A percentile compares a stretch with the other conserved stretches of the same genome.
Evolutionary conservation across 2,329 filamentous ascomycete species (phyloP).

Genomic region (Mycocentrospora acerina): DNA sequence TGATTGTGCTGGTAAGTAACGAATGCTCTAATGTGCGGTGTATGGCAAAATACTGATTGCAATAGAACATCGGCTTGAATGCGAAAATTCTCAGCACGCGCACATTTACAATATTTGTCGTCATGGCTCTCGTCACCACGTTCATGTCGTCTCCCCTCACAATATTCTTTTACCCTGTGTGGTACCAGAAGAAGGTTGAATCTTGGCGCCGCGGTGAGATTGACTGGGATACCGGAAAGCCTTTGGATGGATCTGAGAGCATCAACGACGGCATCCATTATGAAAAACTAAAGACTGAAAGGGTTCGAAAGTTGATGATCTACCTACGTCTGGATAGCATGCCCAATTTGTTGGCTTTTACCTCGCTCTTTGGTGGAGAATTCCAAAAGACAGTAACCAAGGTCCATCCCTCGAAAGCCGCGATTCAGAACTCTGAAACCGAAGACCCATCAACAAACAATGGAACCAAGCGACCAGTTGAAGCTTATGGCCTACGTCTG

Average conservation of each 20-base stretch:
- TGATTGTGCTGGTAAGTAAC: conserved; percentile 79
- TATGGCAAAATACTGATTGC: too few species aligned
- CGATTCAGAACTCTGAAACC: conserved; percentile 26
- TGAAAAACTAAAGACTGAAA: conserved; percentile 52
- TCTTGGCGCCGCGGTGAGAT: conserved; percentile 83
- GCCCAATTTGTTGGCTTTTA: conserved; percentile 76
- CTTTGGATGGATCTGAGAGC: conserved; percentile 42
- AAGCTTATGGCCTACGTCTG: conserved; percentile 82
- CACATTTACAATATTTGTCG: conserved; percentile 91
- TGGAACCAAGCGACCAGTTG: conserved; percentile 54
- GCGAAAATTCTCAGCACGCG: conserved; percentile 76
- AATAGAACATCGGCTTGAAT: conserved; percentile 77
- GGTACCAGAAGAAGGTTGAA: conserved; percentile 72
- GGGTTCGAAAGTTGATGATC: conserved; percentile 69
- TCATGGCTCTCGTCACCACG: conserved; percentile 88
- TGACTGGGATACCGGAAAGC: conserved; percentile 72
- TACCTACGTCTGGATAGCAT: conserved; percentile 85
- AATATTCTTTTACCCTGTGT: conserved; percentile 71
- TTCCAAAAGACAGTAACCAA: conserved; percentile 44
- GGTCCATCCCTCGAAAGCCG: conserved; percentile 39
- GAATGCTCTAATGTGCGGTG: too few species aligned
- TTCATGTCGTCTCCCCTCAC: conserved; percentile 80
- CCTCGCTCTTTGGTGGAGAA: conserved; percentile 70
- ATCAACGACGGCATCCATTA: conserved; percentile 45
- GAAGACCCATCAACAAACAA: conserved; percentile 19